Percentiles rank a stretch among this genome's conserved stretches.
These are phyloP conservation scores for Miamiensis avidus DNA, from an alignment of 169 alveolate species.

Conservation along the genomic window DNA sequence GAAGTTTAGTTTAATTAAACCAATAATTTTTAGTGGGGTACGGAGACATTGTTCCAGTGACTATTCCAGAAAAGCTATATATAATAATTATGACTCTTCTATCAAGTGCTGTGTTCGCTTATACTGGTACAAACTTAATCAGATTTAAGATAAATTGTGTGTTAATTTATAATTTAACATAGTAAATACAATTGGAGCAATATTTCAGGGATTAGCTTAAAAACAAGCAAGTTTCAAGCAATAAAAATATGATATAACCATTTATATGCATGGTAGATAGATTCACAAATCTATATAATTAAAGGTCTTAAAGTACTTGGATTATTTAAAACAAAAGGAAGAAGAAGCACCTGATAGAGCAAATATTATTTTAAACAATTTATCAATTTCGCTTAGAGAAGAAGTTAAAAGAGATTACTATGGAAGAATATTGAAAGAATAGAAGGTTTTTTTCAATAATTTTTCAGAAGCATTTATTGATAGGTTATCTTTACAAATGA, in stretches of 20 bases:
- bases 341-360: background rate
- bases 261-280: background rate
- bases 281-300: background rate
- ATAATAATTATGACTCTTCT: background rate
- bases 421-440: constrained; percentile 1
- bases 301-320: background rate
- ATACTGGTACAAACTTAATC: background rate
- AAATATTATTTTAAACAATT: too few relatives aligned
- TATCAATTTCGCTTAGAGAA: background rate
- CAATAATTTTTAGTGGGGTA: too few relatives aligned
- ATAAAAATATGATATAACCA: background rate
- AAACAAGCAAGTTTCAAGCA: background rate
- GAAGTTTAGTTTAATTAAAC: too few relatives aligned
- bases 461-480: background rate
- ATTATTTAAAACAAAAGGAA: background rate
- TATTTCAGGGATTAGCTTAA: background rate
- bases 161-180: too few relatives aligned
- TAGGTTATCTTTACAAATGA: constrained; percentile 11
- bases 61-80: background rate
- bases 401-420: background rate
- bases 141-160: background rate
- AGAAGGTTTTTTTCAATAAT: background rate
- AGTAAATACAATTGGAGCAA: background rate
- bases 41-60: background rate
- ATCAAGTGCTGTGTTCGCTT: background rate